Conservation (phyloP, 345 rosid genomes). For the Syzygium oleosum region DNA sequence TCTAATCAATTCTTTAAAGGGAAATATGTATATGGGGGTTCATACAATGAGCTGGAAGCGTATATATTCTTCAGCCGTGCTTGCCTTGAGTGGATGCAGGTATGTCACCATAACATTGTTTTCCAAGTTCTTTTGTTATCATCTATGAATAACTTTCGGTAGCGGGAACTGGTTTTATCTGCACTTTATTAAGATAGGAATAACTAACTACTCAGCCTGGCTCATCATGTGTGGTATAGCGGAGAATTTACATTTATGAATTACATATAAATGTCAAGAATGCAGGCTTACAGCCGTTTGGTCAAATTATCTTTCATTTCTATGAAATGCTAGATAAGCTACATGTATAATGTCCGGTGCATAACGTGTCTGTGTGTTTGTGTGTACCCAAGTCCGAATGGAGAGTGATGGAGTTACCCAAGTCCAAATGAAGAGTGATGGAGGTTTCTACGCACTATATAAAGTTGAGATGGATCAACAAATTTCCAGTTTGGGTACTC, state of each 20-base stretch:
- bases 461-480: neutral
- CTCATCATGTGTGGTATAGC: neutral
- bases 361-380: neutral
- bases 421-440: neutral
- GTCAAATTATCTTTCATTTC: neutral
- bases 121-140: neutral
- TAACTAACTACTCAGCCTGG: neutral
- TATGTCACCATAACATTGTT: constrained; percentile 2
- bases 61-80: constrained; percentile 50
- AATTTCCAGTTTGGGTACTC: neutral
- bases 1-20: constrained; percentile 47
- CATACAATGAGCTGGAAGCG: constrained; percentile 48
- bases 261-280: neutral
- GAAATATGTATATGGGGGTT: constrained; percentile 40
- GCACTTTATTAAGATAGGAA: neutral
- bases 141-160: neutral
- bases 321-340: neutral
- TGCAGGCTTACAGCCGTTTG: neutral
- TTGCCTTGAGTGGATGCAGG: constrained; percentile 66
- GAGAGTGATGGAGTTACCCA: neutral
- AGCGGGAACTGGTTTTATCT: neutral
- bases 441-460: neutral
- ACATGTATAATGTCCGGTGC: neutral
- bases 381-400: neutral
- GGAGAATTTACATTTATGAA: neutral